These are phyloP conservation scores for Cicer cuneatum DNA, from an alignment of 306 rosid species.

Conservation along the genomic window DNA sequence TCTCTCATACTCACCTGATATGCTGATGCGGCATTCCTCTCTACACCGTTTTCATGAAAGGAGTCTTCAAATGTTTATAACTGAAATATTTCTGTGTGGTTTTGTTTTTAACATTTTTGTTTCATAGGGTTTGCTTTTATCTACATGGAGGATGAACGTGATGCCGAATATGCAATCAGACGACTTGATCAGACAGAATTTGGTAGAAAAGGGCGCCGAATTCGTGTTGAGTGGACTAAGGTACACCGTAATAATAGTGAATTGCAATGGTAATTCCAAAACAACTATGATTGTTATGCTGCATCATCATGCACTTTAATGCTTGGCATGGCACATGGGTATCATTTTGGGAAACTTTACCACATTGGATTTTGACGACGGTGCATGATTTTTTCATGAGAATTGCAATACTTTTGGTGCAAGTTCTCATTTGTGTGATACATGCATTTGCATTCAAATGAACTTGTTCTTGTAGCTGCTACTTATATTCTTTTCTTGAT, in stretches of 20 bases:
- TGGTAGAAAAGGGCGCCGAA: constrained; percentile 82
- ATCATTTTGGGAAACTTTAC: neutral
- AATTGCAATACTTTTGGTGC: constrained; percentile 28
- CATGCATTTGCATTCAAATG: constrained; percentile 20
- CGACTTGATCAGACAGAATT: constrained; percentile 85
- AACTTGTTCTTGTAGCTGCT: constrained; percentile 33
- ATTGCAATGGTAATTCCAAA: constrained; percentile 14
- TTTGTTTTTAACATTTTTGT: constrained; percentile 46
- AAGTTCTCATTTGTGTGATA: neutral
- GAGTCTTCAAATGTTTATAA: constrained; percentile 23
- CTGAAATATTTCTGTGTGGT: constrained; percentile 35
- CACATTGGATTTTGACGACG: neutral
- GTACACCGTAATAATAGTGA: constrained; percentile 44
- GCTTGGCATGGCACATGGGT: constrained; percentile 3
- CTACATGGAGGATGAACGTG: constrained; percentile 85
- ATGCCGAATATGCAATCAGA: constrained; percentile 89
- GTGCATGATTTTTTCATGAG: constrained; percentile 8
- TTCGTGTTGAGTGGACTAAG: constrained; percentile 90
- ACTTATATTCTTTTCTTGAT: constrained; percentile 24
- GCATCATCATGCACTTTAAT: constrained; percentile 4
- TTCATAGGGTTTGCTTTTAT: constrained; percentile 78
- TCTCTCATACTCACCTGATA: constrained; percentile 38
- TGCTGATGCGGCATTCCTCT: constrained; percentile 43
- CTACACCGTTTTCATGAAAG: constrained; percentile 28
- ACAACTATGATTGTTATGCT: neutral